Conservation (phyloP, 257 asterid species). For the Solanum dulcamara region DNA sequence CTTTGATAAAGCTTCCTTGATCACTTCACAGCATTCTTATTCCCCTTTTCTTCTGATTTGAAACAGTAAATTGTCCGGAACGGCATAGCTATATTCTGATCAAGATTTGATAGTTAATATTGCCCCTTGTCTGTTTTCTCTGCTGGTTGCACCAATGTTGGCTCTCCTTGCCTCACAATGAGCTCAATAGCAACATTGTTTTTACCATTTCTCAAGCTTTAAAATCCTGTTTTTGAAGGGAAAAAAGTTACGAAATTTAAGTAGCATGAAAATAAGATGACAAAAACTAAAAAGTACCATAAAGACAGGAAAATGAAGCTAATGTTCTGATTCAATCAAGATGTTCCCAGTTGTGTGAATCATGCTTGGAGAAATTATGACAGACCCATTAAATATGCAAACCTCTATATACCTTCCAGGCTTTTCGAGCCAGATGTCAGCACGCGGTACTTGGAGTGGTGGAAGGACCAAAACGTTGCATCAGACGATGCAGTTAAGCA, state of each 20-base stretch:
- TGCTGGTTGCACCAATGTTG: slow-evolving; percentile 45
- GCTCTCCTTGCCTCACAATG: slow-evolving; percentile 44
- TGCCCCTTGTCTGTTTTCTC: slow-evolving; percentile 46
- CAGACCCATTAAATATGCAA: slow-evolving; percentile 13
- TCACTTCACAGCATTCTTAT: slow-evolving; percentile 33
- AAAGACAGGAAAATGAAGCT: neutral
- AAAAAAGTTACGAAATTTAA: neutral
- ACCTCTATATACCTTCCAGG: slow-evolving; percentile 18
- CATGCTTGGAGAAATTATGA: slow-evolving; percentile 13
- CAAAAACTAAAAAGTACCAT: neutral
- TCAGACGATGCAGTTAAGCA: neutral
- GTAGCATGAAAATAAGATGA: neutral
- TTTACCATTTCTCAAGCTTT: slow-evolving; percentile 10
- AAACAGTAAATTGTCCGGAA: slow-evolving; percentile 76
- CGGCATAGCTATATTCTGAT: slow-evolving; percentile 74
- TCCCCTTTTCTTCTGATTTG: slow-evolving; percentile 42
- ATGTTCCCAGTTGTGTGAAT: slow-evolving; percentile 13
- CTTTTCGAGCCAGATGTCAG: slow-evolving; percentile 11
- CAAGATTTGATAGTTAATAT: slow-evolving; percentile 68
- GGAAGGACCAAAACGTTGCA: slow-evolving; percentile 5
- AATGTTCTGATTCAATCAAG: neutral
- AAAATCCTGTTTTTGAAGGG: slow-evolving; percentile 1
- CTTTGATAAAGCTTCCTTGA: slow-evolving; percentile 55
- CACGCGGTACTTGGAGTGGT: slow-evolving; percentile 14
- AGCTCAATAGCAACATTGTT: slow-evolving; percentile 20